A percentile compares a stretch with the other conserved stretches of the same genome.
These are phyloP conservation scores for Ottelia alismoides DNA, from an alignment of 106 monocot genomes.

Conservation along the genomic window DNA sequence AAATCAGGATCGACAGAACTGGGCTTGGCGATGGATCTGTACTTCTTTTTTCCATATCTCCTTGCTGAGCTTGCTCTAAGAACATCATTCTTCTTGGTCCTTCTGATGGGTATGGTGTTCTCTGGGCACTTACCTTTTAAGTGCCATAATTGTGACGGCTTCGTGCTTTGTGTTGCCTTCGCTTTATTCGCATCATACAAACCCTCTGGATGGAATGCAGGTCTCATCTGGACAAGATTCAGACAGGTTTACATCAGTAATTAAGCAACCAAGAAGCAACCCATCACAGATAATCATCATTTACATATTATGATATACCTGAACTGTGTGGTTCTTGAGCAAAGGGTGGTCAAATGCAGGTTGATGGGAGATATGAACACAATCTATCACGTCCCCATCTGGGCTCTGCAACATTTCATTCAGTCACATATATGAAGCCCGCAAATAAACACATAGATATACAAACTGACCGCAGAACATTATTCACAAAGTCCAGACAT, in stretches of 20 bases:
- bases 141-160: conserved; percentile 62
- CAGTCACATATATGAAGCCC: too few relatives aligned
- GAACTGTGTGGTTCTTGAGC: conserved; percentile 74
- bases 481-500: too few relatives aligned
- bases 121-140: conserved; percentile 64
- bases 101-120: conserved; percentile 80
- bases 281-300: too few relatives aligned
- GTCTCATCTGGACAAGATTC: conserved; percentile 81
- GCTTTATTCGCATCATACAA: conserved; percentile 33
- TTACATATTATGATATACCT: too few relatives aligned
- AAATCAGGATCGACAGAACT: conserved; percentile 49
- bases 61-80: conserved; percentile 58
- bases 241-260: too few relatives aligned
- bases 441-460: too few relatives aligned
- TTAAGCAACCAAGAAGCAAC: too few relatives aligned
- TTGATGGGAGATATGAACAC: conserved; percentile 56
- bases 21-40: conserved; percentile 34
- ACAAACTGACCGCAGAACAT: too few relatives aligned
- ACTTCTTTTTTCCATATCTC: conserved; percentile 72
- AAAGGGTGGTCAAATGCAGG: conserved; percentile 80
- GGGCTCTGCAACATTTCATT: conserved; percentile 49
- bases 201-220: conserved; percentile 61
- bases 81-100: conserved; percentile 62
- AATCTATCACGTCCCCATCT: conserved; percentile 81
- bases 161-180: conserved; percentile 7